Evolutionary conservation across 2,329 filamentous ascomycete genomes (phyloP).

Genomic region (Stenocarpella maydis): DNA sequence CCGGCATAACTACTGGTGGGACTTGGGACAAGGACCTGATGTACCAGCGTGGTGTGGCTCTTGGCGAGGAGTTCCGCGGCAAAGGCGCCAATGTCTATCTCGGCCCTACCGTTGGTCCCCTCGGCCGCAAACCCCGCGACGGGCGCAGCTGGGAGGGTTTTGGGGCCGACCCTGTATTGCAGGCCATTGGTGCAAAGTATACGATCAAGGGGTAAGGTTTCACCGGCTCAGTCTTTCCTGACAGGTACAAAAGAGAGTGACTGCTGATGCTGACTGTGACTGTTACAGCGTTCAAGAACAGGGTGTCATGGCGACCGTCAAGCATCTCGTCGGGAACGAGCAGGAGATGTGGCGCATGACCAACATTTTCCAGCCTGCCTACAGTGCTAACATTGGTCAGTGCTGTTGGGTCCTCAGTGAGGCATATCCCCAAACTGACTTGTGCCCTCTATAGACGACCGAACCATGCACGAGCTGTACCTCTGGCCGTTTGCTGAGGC

Average conservation of each 20-base stretch:
- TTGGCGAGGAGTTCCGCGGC: constrained; percentile 75
- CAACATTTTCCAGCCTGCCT: constrained; percentile 58
- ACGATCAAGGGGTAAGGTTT: constrained; percentile 69
- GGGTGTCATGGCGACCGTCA: constrained; percentile 84
- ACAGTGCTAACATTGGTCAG: constrained; percentile 62
- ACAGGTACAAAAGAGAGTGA: not conserved
- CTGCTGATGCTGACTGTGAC: not conserved
- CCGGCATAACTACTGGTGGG: constrained; percentile 79
- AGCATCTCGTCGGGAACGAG: constrained; percentile 79
- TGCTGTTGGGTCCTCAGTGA: constrained; percentile 62
- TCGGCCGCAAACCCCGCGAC: constrained; percentile 76
- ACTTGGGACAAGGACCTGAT: constrained; percentile 79
- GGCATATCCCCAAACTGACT: constrained; percentile 14
- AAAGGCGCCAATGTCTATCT: constrained; percentile 78
- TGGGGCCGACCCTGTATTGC: constrained; percentile 73
- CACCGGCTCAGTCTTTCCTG: not conserved
- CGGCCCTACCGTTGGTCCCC: constrained; percentile 74
- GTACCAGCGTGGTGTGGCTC: constrained; percentile 70
- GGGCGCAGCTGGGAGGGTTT: constrained; percentile 82
- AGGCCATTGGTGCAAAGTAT: constrained; percentile 75
- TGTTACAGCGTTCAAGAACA: constrained; percentile 71
- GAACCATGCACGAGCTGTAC: constrained; percentile 79
- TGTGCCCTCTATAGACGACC: constrained; percentile 61
- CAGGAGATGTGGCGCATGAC: constrained; percentile 72
- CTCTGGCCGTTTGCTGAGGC: constrained; percentile 82